Conservation (phyloP, 805 yeast species). For the Suhomyces prunicola region DNA sequence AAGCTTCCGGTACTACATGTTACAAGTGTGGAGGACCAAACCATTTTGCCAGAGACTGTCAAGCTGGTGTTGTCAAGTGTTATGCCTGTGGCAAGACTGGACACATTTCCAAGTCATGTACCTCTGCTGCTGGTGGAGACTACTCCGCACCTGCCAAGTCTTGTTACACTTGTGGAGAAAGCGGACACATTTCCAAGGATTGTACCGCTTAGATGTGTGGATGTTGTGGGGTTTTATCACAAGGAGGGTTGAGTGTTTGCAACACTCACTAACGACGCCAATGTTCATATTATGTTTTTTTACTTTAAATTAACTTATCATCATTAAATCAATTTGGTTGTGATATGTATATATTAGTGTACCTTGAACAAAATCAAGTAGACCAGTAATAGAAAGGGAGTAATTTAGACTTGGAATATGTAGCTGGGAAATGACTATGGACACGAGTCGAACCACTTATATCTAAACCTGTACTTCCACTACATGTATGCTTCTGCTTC, state of each 20-base stretch:
- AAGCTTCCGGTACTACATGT: slow-evolving; percentile 53
- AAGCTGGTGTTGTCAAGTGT: slow-evolving; percentile 69
- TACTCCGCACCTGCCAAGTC: slow-evolving; percentile 47
- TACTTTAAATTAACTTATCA: not conserved
- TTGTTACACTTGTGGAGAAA: slow-evolving; percentile 70
- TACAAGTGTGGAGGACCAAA: slow-evolving; percentile 92
- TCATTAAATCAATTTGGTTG: not conserved
- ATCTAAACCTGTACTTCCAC: no score
- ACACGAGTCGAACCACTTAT: no score
- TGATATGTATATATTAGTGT: not conserved
- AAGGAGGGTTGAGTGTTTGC: not conserved
- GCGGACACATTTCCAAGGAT: slow-evolving; percentile 87
- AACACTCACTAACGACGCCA: not conserved
- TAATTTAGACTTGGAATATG: not conserved
- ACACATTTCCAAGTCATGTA: slow-evolving; percentile 84
- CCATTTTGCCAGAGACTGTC: slow-evolving; percentile 91
- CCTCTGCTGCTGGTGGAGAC: slow-evolving; percentile 50
- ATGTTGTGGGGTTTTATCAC: not conserved
- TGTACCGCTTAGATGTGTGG: slow-evolving; percentile 34
- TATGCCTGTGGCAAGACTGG: slow-evolving; percentile 91
- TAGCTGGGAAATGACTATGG: no score
- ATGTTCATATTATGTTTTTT: not conserved
- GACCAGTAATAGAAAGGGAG: not conserved
- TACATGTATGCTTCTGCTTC: not conserved
- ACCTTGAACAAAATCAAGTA: not conserved